Evolutionary conservation across 1,284 basidiomycete species (phyloP).

Genomic region (Irpex sp.): DNA sequence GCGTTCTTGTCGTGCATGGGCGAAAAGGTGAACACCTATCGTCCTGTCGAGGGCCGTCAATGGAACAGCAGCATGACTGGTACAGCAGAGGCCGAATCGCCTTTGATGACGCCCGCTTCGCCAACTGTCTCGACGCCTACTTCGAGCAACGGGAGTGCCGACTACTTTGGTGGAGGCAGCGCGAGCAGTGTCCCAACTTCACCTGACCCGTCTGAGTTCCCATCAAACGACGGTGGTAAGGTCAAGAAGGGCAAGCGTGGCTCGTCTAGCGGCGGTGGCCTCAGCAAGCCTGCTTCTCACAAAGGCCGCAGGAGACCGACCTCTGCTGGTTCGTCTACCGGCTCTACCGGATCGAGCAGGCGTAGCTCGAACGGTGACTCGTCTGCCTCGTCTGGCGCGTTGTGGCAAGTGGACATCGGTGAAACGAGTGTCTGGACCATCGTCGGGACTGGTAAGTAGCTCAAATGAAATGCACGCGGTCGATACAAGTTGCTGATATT

Average conservation of each 20-base stretch:
- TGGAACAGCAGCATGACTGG: constrained; percentile 42
- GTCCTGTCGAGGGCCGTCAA: constrained; percentile 77
- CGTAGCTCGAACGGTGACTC: constrained; percentile 62
- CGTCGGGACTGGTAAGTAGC: constrained; percentile 73
- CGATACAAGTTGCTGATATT: constrained; percentile 1
- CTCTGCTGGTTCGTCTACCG: constrained; percentile 69
- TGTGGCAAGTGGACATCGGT: constrained; percentile 85
- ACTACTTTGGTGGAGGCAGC: constrained; percentile 57
- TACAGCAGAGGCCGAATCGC: constrained; percentile 49
- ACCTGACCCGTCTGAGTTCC: constrained; percentile 66
- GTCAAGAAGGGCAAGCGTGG: constrained; percentile 77
- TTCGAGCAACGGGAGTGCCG: constrained; percentile 43
- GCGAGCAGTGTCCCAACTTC: constrained; percentile 64
- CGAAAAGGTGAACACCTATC: constrained; percentile 78
- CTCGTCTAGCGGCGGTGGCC: constrained; percentile 60
- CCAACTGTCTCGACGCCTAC: constrained; percentile 63
- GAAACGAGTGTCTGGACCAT: constrained; percentile 94
- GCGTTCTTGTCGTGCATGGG: constrained; percentile 85
- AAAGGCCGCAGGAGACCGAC: constrained; percentile 70
- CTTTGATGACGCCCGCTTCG: constrained; percentile 56
- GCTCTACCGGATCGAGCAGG: constrained; percentile 62
- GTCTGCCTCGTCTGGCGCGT: constrained; percentile 69
- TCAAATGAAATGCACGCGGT: neutral
- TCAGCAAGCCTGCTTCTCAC: constrained; percentile 53
- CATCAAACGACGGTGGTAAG: constrained; percentile 75